Evolutionary conservation across 129 eudicot genomes (phyloP), one percentile per base, ranked within the genome.

Genomic region (Deinandra increscens): DNA sequence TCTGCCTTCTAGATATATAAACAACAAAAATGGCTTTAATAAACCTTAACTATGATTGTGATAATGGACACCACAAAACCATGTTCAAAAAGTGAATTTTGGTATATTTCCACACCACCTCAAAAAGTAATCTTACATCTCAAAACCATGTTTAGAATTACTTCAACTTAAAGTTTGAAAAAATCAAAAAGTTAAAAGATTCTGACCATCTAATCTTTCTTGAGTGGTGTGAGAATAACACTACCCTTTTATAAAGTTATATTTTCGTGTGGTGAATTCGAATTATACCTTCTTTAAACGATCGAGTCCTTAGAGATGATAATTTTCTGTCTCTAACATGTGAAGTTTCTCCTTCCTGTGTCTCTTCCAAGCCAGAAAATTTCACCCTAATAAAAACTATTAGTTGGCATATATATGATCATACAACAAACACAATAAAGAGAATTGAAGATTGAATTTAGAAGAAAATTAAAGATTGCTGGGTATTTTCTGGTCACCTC

Each of bases 251-350:
- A 26, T 26, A 26, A 26, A 26, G 31, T 3, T 26, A 26, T n/a
- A 26, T 36, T 36, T 36, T 36, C 39, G 2, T 36, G 39, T 36
- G 39, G 39, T 36, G 39, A 4, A 36, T 1, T 1, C 5, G 39
- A 36, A 4, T 6, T 36, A 15, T 43, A 81, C 93, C 89, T 83
- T 88, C 89, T 75, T 71, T 87, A 63, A 79, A 85, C 4, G 97
- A 79, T 63, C 81, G 84, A 42, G 83, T 66, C 70, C 58, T 85
- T 43, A 68, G 91, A 44, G 84, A 73, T 23, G 86, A 80, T 49
- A 69, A 56, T 68, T 70, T 68, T 56, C 79, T 71, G 72, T 80
- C 88, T 66, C 77, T 71, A 22, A 59, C 64, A 18, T 76, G 69
- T 46, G 84, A 76, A 26, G 72, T 38, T 33, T 84, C 88, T 36